Evolutionary conservation across 768 basidiomycete species (phyloP).

Genomic region (Mycena filopes): DNA sequence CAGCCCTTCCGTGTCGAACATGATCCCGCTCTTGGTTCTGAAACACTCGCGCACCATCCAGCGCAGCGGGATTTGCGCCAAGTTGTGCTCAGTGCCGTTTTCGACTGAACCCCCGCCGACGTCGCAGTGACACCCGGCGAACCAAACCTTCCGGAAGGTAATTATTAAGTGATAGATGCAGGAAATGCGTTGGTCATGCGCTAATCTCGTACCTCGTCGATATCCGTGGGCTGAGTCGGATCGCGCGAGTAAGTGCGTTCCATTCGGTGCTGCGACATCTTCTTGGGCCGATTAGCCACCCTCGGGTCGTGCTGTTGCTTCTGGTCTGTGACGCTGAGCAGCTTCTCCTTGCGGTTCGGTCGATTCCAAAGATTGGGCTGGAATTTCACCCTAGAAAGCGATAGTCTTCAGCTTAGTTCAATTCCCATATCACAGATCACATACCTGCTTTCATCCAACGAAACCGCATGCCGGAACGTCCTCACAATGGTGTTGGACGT

Average conservation of each 20-base stretch:
- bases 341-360: slow-evolving; percentile 42
- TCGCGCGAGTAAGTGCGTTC: slow-evolving; percentile 41
- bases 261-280: slow-evolving; percentile 23
- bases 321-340: slow-evolving; percentile 36
- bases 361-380: slow-evolving; percentile 54
- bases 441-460: slow-evolving; percentile 59
- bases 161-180: slow-evolving; percentile 42
- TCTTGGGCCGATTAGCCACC: slow-evolving; percentile 13
- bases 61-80: slow-evolving; percentile 64
- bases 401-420: slow-evolving; percentile 60
- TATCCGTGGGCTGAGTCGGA: slow-evolving; percentile 42
- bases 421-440: slow-evolving; percentile 60
- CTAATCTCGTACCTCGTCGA: slow-evolving; percentile 52
- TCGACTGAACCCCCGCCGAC: slow-evolving; percentile 65
- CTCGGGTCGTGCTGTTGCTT: neutral
- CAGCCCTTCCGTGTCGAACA: slow-evolving; percentile 61
- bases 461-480: slow-evolving; percentile 63
- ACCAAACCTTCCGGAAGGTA: slow-evolving; percentile 15
- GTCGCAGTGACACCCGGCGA: slow-evolving; percentile 52
- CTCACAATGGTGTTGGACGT: slow-evolving; percentile 55
- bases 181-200: neutral
- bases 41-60: slow-evolving; percentile 83
- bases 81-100: slow-evolving; percentile 52
- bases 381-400: slow-evolving; percentile 60
- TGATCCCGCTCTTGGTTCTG: slow-evolving; percentile 63